Evolutionary conservation across 2,329 filamentous ascomycete species (phyloP).

Genomic region (Scopulariopsis brevicaulis): DNA sequence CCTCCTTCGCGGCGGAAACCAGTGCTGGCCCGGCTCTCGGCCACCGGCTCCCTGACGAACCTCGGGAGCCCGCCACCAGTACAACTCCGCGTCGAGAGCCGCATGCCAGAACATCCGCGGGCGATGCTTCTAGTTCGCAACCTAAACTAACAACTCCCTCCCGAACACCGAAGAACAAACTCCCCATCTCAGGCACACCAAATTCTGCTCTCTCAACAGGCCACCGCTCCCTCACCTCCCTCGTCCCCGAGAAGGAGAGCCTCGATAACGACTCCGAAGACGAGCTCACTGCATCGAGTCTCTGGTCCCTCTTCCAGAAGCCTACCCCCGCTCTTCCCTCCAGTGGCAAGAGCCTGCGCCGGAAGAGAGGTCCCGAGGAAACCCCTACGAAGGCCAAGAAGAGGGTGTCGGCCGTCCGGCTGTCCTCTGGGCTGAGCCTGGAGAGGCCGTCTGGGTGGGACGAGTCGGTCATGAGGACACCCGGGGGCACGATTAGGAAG

Average conservation of each 20-base stretch:
- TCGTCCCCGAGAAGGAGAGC: conserved; percentile 1
- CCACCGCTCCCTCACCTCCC: conserved; percentile 2
- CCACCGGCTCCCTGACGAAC: background rate
- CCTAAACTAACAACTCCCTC: background rate
- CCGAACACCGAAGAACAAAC: conserved; percentile 10
- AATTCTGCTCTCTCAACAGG: background rate
- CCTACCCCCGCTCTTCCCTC: background rate
- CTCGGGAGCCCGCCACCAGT: background rate
- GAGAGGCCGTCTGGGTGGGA: background rate
- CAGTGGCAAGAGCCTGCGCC: background rate
- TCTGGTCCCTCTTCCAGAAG: background rate
- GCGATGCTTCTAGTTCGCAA: background rate
- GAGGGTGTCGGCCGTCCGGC: background rate
- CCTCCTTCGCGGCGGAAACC: background rate
- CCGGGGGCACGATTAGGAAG: conserved; percentile 33
- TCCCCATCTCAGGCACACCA: background rate
- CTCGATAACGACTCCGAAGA: conserved; percentile 1
- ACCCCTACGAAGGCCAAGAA: background rate
- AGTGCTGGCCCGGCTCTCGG: background rate
- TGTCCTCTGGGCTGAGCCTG: background rate
- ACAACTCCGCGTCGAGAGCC: background rate
- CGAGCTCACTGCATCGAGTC: background rate
- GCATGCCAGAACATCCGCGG: background rate
- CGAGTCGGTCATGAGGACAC: conserved; percentile 25
- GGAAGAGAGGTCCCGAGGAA: background rate